Evolutionary conservation across 2,329 filamentous ascomycete species (phyloP), one percentile per base, ranked within the genome.

Genomic region (Moelleriella libera): DNA sequence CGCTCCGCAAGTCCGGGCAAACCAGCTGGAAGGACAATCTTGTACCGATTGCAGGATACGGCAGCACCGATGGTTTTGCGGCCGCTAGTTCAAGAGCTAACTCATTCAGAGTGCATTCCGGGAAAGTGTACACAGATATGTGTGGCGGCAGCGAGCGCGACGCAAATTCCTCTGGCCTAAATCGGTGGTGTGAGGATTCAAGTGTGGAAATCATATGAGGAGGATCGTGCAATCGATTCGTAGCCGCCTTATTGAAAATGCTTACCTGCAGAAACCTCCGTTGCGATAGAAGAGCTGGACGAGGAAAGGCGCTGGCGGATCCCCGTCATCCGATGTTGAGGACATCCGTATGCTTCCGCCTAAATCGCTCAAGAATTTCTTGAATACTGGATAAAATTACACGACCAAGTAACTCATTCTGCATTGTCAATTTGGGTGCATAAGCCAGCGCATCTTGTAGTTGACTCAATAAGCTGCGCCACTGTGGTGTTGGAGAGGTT

Each of bases 11-110:
- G 63, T 95, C 88, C 2, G 85, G 84, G 61, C 85, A 95, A 47
- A 96, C 79, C 14, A 95, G 76, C 44, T 89, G 83, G 67, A 92
- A 97, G 51, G 80, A 81, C n/a, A 96, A 74, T 47, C 90, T 80
- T 7, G 88, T 90, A 51, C 90, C 89, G 41, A 88, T 75, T 6
- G 82, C 77, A 0, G 85, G 85, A 39, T 74, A 70, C 1, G 88
- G 87, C 3, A 95, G 75, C 21, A 88, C 68, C 2, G 71, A 67
- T 0, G 85, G 83, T 45, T 63, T 71, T 1, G 83, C 75, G 45
- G 78, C 76, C 44, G 78, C 76, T 48, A 97, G 75, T 47, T 90
- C 81, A 48, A 85, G 78, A 28, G 84, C 82, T 37, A 97, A 79
- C 63, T 96, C 88, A 54, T 76, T 72, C 29, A 97, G 75, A 3